These are phyloP conservation scores for Bipolaris oryzae DNA, from an alignment of 2,329 filamentous ascomycete genomes.

Conservation along the genomic window DNA sequence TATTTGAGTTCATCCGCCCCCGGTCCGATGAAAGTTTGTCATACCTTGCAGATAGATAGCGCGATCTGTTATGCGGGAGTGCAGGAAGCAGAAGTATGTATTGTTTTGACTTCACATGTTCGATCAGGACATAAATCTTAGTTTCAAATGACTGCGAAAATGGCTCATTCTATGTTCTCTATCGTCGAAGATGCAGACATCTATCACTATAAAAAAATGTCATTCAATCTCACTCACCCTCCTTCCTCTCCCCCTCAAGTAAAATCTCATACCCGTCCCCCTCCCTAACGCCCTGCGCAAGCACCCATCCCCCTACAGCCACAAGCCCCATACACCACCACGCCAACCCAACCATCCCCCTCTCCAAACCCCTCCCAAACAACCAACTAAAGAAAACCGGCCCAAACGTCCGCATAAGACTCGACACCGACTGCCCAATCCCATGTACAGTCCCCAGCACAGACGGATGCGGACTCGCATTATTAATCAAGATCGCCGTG, in stretches of 20 bases:
- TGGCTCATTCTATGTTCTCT: no score
- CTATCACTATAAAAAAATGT: neutral
- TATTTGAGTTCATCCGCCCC: no score
- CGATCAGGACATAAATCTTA: no score
- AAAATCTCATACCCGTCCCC: conserved; percentile 70
- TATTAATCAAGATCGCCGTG: conserved; percentile 58
- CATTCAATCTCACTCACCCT: neutral
- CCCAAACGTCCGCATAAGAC: conserved; percentile 64
- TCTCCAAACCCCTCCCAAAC: conserved; percentile 64
- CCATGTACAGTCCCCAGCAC: conserved; percentile 64
- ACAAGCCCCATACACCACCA: conserved; percentile 63
- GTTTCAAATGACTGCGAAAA: no score
- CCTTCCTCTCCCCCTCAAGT: conserved; percentile 55
- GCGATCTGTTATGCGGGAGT: no score
- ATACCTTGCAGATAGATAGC: no score
- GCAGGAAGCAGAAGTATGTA: no score
- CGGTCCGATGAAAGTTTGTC: no score
- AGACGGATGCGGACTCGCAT: conserved; percentile 60
- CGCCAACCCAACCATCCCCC: conserved; percentile 63
- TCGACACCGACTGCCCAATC: conserved; percentile 64
- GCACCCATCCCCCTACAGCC: conserved; percentile 56
- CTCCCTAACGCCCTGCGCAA: conserved; percentile 64
- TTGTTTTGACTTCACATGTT: no score
- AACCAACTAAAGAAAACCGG: conserved; percentile 65
- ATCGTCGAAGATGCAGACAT: neutral